phyloP scores from a whole-genome alignment of 2,329 filamentous ascomycete genomes.

The Pestalotiopsis sp. region DNA sequence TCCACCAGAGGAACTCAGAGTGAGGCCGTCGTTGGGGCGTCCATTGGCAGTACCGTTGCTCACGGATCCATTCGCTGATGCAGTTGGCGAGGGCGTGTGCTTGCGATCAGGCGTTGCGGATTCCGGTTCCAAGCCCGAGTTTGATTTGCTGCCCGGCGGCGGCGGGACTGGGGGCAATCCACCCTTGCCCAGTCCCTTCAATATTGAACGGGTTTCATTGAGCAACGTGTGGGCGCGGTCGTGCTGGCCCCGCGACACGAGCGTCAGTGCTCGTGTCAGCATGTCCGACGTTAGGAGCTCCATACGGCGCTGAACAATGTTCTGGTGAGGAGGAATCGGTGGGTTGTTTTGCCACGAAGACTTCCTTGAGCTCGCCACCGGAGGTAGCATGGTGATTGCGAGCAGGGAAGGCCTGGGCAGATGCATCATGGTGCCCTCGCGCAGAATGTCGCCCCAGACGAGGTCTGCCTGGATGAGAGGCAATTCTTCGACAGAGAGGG shows the following conservation, averaged over 20 bases:
- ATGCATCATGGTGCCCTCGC: slow-evolving; percentile 84
- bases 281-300: slow-evolving; percentile 97
- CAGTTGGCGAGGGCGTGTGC: slow-evolving; percentile 57
- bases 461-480: slow-evolving; percentile 95
- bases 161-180: slow-evolving; percentile 77
- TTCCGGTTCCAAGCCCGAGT: slow-evolving; percentile 46
- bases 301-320: slow-evolving; percentile 95
- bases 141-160: slow-evolving; percentile 40
- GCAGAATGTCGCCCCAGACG: slow-evolving; percentile 88
- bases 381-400: slow-evolving; percentile 92
- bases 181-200: slow-evolving; percentile 95
- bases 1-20: slow-evolving; percentile 62
- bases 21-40: slow-evolving; percentile 60
- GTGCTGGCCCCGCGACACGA: slow-evolving; percentile 89
- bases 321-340: slow-evolving; percentile 92
- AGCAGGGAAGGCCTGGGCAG: slow-evolving; percentile 87
- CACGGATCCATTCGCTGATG: slow-evolving; percentile 47
- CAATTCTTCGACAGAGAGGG: slow-evolving; percentile 88
- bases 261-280: slow-evolving; percentile 87
- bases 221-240: slow-evolving; percentile 92
- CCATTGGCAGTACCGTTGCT: slow-evolving; percentile 45
- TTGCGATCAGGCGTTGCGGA: slow-evolving; percentile 56
- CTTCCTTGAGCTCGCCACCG: slow-evolving; percentile 63
- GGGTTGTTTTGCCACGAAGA: slow-evolving; percentile 67
- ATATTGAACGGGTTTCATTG: slow-evolving; percentile 89